phyloP scores from a whole-genome alignment of 2,329 filamentous ascomycete genomes.

The Xenoacremonium recifei region DNA sequence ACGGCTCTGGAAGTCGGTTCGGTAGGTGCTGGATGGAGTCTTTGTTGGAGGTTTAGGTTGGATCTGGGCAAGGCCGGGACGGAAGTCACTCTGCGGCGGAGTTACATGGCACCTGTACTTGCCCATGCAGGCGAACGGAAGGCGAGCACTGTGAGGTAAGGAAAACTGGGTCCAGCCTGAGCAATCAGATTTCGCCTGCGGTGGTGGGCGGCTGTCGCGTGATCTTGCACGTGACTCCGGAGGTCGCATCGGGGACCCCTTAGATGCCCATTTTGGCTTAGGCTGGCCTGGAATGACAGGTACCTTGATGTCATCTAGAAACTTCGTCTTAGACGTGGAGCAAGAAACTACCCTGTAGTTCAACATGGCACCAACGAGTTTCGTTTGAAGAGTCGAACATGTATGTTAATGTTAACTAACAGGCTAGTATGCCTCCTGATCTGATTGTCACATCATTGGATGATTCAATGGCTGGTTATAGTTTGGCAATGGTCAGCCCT shows the following conservation, averaged over 20 bases:
- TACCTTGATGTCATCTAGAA: slow-evolving; percentile 25
- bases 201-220: slow-evolving; percentile 15
- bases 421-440: no score
- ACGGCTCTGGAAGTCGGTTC: slow-evolving; percentile 8
- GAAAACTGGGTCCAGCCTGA: slow-evolving; percentile 13
- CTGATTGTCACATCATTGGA: no score
- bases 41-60: slow-evolving; percentile 20
- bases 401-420: no score
- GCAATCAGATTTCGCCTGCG: slow-evolving; percentile 16
- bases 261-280: neutral
- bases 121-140: slow-evolving; percentile 28
- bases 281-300: slow-evolving; percentile 1
- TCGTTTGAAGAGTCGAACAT: no score
- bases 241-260: no score
- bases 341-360: slow-evolving; percentile 1
- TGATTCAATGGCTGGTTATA: no score
- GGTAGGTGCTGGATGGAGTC: no score
- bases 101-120: slow-evolving; percentile 34
- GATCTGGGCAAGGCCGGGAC: slow-evolving; percentile 20
- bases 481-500: no score
- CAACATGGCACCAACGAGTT: no score
- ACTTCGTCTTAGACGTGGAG: slow-evolving; percentile 1
- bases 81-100: slow-evolving; percentile 34
- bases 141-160: slow-evolving; percentile 12
- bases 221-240: slow-evolving; percentile 21